These are phyloP conservation scores for Pythium aquatile DNA, from an alignment of 352 stramenopile species.

Conservation along the genomic window DNA sequence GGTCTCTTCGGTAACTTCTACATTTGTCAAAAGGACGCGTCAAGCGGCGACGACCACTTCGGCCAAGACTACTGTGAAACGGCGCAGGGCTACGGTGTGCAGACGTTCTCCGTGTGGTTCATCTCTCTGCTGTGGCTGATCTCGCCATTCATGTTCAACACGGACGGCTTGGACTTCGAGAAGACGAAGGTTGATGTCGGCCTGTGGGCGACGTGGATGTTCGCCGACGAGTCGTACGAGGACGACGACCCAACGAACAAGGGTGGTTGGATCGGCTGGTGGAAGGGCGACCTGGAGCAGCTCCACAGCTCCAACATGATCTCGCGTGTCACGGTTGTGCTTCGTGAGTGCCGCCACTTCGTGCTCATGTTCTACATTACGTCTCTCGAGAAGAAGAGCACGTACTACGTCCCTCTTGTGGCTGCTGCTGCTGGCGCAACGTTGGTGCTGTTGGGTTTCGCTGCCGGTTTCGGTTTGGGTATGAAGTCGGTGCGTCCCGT, in stretches of 20 bases:
- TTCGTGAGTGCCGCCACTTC: conserved; percentile 82
- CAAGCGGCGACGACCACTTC: conserved; percentile 35
- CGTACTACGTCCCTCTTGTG: conserved; percentile 51
- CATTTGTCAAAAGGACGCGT: conserved; percentile 53
- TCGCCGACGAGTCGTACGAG: conserved; percentile 57
- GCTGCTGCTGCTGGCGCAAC: conserved; percentile 52
- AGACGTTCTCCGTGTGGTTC: conserved; percentile 80
- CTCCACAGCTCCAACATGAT: conserved; percentile 73
- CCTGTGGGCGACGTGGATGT: conserved; percentile 85
- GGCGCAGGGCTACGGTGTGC: conserved; percentile 71
- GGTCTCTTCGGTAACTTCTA: conserved; percentile 64
- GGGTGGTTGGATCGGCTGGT: conserved; percentile 80
- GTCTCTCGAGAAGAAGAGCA: conserved; percentile 58
- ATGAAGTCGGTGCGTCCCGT: conserved; percentile 28
- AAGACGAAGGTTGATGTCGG: conserved; percentile 80
- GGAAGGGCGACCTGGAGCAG: conserved; percentile 71
- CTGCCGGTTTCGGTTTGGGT: conserved; percentile 40
- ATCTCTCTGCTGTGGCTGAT: conserved; percentile 74
- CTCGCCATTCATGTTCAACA: conserved; percentile 85
- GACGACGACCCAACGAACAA: conserved; percentile 63
- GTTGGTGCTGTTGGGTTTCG: conserved; percentile 47
- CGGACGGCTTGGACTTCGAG: conserved; percentile 79
- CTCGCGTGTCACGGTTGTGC: conserved; percentile 67
- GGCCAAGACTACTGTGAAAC: conserved; percentile 56
- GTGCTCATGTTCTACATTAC: conserved; percentile 85